A percentile compares a stretch with the other conserved stretches of the same genome.
phyloP scores from a whole-genome alignment of 106 monocot genomes.

The Gastrodia elata region DNA sequence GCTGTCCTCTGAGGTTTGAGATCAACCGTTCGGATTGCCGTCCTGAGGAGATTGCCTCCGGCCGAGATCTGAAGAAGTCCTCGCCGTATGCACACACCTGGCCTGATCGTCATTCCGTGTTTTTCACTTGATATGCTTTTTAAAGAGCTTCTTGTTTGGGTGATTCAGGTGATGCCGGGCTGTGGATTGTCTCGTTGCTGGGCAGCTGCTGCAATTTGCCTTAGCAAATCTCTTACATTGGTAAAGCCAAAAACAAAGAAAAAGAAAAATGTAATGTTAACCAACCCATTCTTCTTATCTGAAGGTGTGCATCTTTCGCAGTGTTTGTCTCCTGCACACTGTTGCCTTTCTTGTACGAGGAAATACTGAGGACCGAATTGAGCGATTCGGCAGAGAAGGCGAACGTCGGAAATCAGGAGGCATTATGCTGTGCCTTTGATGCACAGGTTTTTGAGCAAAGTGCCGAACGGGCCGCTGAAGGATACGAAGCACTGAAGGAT shows the following conservation, averaged over 20 bases:
- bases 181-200: constrained; percentile 42
- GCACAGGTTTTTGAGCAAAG: constrained; percentile 33
- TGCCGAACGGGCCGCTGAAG: constrained; percentile 36
- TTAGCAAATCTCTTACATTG: constrained; percentile 40
- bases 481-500: constrained; percentile 28
- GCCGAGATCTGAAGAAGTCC: constrained; percentile 48
- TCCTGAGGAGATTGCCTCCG: constrained; percentile 41
- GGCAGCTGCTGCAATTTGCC: constrained; percentile 40
- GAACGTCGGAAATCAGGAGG: constrained; percentile 29
- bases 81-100: constrained; percentile 35
- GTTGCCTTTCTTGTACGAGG: constrained; percentile 44
- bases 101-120: not conserved
- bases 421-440: constrained; percentile 39
- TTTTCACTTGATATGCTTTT: not conserved
- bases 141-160: not conserved
- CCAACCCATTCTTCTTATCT: not conserved
- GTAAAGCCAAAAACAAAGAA: constrained; percentile 9
- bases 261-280: not conserved
- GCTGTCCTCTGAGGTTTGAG: constrained; percentile 38
- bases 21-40: constrained; percentile 33
- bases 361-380: constrained; percentile 44
- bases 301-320: constrained; percentile 7
- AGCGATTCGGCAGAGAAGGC: constrained; percentile 41
- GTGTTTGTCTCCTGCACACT: constrained; percentile 41
- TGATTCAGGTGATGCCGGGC: constrained; percentile 31